These are phyloP conservation scores for Batkoa obscura DNA, from an alignment of 371 early-diverging fungal species.

Conservation along the genomic window DNA sequence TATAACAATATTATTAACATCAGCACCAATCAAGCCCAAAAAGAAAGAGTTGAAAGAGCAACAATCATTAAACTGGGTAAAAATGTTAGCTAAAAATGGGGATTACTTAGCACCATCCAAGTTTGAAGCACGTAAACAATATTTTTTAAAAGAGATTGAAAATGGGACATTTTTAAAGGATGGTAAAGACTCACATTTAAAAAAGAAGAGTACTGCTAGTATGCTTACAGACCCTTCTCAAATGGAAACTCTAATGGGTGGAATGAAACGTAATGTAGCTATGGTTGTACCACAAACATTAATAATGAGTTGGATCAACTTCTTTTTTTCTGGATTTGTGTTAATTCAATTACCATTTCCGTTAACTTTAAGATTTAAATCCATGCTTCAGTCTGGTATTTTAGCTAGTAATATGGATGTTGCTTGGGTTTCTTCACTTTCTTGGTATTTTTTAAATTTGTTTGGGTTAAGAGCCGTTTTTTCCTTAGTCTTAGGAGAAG, in stretches of 20 bases:
- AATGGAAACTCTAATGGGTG: slow-evolving; percentile 93
- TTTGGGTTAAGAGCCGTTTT: slow-evolving; percentile 88
- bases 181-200: slow-evolving; percentile 16
- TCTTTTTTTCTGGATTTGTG: slow-evolving; percentile 93
- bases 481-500: slow-evolving; percentile 75
- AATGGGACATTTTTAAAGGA: slow-evolving; percentile 64
- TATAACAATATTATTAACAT: slow-evolving; percentile 65
- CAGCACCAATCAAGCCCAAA: slow-evolving; percentile 52
- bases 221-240: slow-evolving; percentile 80
- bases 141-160: slow-evolving; percentile 56
- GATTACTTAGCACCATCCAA: slow-evolving; percentile 46
- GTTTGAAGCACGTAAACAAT: slow-evolving; percentile 46
- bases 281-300: slow-evolving; percentile 93
- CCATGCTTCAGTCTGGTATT: slow-evolving; percentile 93
- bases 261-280: slow-evolving; percentile 89
- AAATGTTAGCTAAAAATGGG: slow-evolving; percentile 40
- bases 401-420: slow-evolving; percentile 93
- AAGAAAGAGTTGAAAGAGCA: slow-evolving; percentile 57
- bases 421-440: slow-evolving; percentile 88
- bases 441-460: slow-evolving; percentile 94
- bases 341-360: slow-evolving; percentile 91
- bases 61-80: slow-evolving; percentile 58
- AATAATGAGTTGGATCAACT: slow-evolving; percentile 96
- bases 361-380: slow-evolving; percentile 85
- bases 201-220: slow-evolving; percentile 32